These are phyloP conservation scores for Xylogone sp. DNA, from an alignment of 2,329 filamentous ascomycete species.

Conservation along the genomic window DNA sequence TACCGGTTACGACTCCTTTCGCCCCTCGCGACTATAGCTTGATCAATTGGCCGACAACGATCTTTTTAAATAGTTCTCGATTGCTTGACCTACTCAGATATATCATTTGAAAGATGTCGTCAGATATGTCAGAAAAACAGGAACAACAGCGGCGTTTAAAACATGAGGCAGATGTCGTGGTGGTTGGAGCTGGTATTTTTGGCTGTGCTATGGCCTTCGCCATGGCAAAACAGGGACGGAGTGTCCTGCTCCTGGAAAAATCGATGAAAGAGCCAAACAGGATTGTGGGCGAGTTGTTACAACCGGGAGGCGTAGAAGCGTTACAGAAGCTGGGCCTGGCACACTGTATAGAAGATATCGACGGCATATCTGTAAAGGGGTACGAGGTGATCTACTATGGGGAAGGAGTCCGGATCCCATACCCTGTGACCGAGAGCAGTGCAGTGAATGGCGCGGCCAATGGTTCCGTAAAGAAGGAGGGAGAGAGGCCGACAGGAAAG, in stretches of 20 bases:
- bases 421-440: conserved; percentile 57
- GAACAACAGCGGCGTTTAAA: conserved; percentile 46
- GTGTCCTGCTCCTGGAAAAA: conserved; percentile 83
- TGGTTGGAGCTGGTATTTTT: conserved; percentile 87
- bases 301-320: conserved; percentile 84
- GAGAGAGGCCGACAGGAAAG: conserved; percentile 61
- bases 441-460: conserved; percentile 22
- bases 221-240: conserved; percentile 83
- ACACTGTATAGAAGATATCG: conserved; percentile 84
- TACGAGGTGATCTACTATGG: conserved; percentile 86
- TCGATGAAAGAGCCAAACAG: conserved; percentile 90
- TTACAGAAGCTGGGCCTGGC: conserved; percentile 75
- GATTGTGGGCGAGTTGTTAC: conserved; percentile 92
- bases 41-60: not conserved
- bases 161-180: conserved; percentile 76
- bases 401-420: conserved; percentile 70
- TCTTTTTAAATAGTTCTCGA: no score
- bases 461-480: conserved; percentile 29
- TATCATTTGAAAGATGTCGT: not conserved
- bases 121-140: conserved; percentile 3
- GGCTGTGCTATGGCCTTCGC: conserved; percentile 84
- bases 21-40: not conserved
- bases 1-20: no score
- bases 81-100: not conserved
- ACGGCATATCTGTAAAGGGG: conserved; percentile 76